A percentile compares a stretch with the other conserved stretches of the same genome.
Conservation (phyloP, 116 monocot species). For the Zostera marina region DNA sequence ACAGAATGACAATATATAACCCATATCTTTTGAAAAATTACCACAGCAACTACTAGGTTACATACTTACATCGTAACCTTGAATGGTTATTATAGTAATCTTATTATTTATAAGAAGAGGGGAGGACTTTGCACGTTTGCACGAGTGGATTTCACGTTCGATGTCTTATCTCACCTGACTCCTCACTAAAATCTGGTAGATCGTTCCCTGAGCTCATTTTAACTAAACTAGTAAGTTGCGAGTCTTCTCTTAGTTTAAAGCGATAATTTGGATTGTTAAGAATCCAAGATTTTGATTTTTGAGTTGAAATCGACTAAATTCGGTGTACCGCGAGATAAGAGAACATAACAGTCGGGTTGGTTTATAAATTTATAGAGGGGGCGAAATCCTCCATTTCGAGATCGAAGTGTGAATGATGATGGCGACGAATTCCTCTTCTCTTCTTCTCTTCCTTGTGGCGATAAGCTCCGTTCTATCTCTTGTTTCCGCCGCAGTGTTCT, state of each 20-base stretch:
- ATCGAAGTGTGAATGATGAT: background rate
- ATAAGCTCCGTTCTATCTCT: background rate
- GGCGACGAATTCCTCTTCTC: background rate
- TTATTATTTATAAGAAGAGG: background rate
- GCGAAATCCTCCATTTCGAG: background rate
- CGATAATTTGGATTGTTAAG: too few relatives aligned
- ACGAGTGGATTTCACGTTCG: too few relatives aligned
- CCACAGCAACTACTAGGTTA: too few relatives aligned
- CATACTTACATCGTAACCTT: too few relatives aligned
- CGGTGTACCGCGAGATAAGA: background rate
- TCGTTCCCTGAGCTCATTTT: too few relatives aligned
- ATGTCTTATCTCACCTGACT: background rate
- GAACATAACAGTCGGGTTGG: background rate
- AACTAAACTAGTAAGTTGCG: too few relatives aligned
- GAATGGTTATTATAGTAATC: background rate
- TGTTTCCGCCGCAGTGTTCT: constrained; percentile 17
- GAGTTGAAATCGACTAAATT: too few relatives aligned
- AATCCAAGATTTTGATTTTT: too few relatives aligned
- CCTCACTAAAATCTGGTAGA: too few relatives aligned
- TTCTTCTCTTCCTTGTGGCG: background rate
- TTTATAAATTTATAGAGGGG: background rate
- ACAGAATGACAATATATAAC: background rate
- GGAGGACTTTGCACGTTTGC: too few relatives aligned
- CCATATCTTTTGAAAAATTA: background rate
- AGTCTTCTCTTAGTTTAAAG: too few relatives aligned